phyloP scores from a whole-genome alignment of 495 filamentous ascomycete species.

The Evansstolkia leycettana region DNA sequence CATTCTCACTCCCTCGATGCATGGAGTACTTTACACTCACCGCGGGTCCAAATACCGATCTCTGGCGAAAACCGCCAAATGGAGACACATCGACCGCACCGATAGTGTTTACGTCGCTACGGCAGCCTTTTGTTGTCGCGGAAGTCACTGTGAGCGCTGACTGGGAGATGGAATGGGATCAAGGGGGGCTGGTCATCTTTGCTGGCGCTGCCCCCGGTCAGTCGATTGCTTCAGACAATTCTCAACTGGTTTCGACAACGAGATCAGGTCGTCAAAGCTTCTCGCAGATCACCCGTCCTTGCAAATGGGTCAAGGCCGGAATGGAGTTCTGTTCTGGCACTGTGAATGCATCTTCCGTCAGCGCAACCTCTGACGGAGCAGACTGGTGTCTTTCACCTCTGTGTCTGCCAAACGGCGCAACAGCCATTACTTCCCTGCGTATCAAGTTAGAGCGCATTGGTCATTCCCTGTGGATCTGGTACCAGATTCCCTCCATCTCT shows the following conservation, averaged over 20 bases:
- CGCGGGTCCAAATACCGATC: slow-evolving; percentile 43
- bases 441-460: slow-evolving; percentile 49
- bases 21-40: slow-evolving; percentile 46
- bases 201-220: slow-evolving; percentile 56
- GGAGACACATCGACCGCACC: slow-evolving; percentile 44
- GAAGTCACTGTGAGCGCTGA: slow-evolving; percentile 48
- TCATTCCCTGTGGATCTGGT: slow-evolving; percentile 46
- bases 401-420: slow-evolving; percentile 9
- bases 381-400: slow-evolving; percentile 45
- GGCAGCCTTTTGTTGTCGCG: slow-evolving; percentile 39
- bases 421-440: slow-evolving; percentile 29
- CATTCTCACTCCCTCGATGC: slow-evolving; percentile 34
- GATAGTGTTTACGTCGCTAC: slow-evolving; percentile 43
- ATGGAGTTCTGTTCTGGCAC: slow-evolving; percentile 42
- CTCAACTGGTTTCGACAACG: slow-evolving; percentile 2
- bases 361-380: slow-evolving; percentile 43
- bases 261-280: slow-evolving; percentile 6
- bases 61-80: slow-evolving; percentile 42
- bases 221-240: slow-evolving; percentile 16
- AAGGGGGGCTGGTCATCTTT: slow-evolving; percentile 66
- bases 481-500: slow-evolving; percentile 29
- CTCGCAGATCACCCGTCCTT: slow-evolving; percentile 10
- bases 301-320: slow-evolving; percentile 50
- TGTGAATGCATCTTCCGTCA: slow-evolving; percentile 41
- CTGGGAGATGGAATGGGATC: slow-evolving; percentile 50